These are phyloP conservation scores for Aspergillus pseudotamarii DNA, from an alignment of 2,329 filamentous ascomycete genomes.

Conservation along the genomic window DNA sequence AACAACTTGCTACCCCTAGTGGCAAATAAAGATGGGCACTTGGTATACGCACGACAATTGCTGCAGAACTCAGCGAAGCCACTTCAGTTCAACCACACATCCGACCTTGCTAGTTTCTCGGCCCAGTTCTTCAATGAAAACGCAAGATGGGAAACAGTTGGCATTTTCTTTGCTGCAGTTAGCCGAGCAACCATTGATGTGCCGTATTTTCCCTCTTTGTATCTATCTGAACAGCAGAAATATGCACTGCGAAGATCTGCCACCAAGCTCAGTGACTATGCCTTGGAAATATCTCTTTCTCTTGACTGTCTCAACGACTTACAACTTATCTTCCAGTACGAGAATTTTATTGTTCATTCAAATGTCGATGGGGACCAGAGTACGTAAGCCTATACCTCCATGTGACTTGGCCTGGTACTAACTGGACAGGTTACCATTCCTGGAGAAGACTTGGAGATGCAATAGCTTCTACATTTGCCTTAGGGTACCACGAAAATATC, in stretches of 20 bases:
- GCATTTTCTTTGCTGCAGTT: conserved; percentile 41
- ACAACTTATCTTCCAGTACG: conserved; percentile 50
- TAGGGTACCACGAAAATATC: conserved; percentile 50
- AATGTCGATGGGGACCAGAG: conserved; percentile 50
- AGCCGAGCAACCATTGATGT: conserved; percentile 40
- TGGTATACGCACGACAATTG: background rate
- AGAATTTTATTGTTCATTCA: conserved; percentile 51
- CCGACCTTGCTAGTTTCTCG: conserved; percentile 22
- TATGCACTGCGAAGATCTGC: conserved; percentile 29
- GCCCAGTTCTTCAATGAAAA: conserved; percentile 31
- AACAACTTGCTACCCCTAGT: background rate
- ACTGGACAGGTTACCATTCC: conserved; percentile 43
- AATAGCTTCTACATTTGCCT: conserved; percentile 48
- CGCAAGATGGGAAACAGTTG: conserved; percentile 43
- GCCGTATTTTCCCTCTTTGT: conserved; percentile 32
- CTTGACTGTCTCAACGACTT: conserved; percentile 46
- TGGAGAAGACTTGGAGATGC: conserved; percentile 54
- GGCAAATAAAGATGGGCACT: conserved; percentile 1
- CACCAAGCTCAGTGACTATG: conserved; percentile 36
- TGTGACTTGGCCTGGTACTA: background rate
- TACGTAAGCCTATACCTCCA: conserved; percentile 24
- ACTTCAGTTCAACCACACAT: conserved; percentile 7
- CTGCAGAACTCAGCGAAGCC: background rate
- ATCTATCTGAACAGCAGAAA: conserved; percentile 28
- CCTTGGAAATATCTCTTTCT: conserved; percentile 40